Base-by-base conservation (phyloP, 2,329 filamentous ascomycete species). In the Cytospora paraplurivora region DNA sequence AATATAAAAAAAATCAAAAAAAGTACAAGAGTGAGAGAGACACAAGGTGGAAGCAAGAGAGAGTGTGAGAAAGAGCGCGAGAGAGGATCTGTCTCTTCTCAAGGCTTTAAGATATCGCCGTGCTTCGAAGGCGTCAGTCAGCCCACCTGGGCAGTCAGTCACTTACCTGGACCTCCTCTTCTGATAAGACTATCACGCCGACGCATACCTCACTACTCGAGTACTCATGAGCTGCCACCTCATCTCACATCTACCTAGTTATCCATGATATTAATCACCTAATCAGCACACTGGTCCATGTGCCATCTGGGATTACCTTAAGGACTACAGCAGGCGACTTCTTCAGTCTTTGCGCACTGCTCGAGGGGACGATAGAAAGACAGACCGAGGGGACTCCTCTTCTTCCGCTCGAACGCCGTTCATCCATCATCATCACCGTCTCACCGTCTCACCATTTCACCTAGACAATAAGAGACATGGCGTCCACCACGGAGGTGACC, bases 311-410 rank as follows among this genome's bases (percentile, higher is more conserved):
- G 55, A 67, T 68, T 66, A 68, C 74, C 71, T 75, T 83, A 82
- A 75, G 69, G 69, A 72, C 68, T 62, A 68, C 76, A 75, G 82
- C 83, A 82, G 76, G 84, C 84, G 84, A 87, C 84, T 87, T 86
- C 84, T 87, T 70, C 75, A 83, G 84, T 86, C 84, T 87, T 87
- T 87, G 84, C 84, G 84, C 82, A 86, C 59, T 86, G 84, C 82
- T 85, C 70, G 72, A 70, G 77, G 79, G 74, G 78, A 79, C 75
- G 77, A 74, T 67, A 83, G 81, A 86, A 86, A 86, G 83, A 85
- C 83, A 65, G 27, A 62, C 59, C 12, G 55, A 19, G 21, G 37
- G 33, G 35, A 38, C 15, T 54, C 33, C 44, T n/a, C n/a, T n/a
- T n/a, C n/a, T n/a, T n/a, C n/a, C n/a, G n/a, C n/a, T n/a, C 44